Evolutionary conservation across 768 basidiomycete species (phyloP), one percentile per base, ranked within the genome.

Genomic region (Boletus rufocinnamomeus): DNA sequence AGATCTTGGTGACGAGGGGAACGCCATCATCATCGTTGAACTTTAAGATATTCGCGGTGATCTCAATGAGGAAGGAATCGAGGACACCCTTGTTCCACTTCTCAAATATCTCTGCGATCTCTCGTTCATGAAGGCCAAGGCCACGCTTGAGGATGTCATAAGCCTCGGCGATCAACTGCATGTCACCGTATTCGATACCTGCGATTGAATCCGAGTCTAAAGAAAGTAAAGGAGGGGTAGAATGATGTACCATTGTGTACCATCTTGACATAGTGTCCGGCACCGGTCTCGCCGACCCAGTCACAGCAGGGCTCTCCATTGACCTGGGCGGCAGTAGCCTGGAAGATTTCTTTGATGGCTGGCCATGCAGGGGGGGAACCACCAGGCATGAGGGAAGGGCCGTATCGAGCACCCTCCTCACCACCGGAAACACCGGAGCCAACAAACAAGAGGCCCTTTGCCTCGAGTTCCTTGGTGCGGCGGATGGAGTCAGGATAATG

Each of bases 201-300:
- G 64, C 35, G 43, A 51, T 57, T 11, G 38, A 32, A 25, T 13
- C 32, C 61, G 50, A 59, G 56, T 58, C n/a, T 49, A 49, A 54
- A 32, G 23, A 57, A 45, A 43, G 41, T 9, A 56, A 40, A 32
- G 4, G 46, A 17, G 19, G 27, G 34, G 40, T 28, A 48, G 43
- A 67, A 58, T 58, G 54, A 64, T 72, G 69, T 74, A 88, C 93
- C 93, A 58, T 94, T 93, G 81, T 99, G 96, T 61, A 99, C 96
- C 96, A 99, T 98, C 83, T 99, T 99, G 77, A 99, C 96, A 76
- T 98, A 99, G 82, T 98, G 96, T 32, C 94, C 95, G 49, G 92
- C 81, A 59, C 95, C 97, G 61, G 87, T 89, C 77, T 95, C 91
- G 47, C 97, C 97, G 67, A 99, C 96, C 97, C 97, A 99, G 79